These are phyloP conservation scores for Lasiodiplodia citricola DNA, from an alignment of 2,329 filamentous ascomycete genomes.

Conservation along the genomic window DNA sequence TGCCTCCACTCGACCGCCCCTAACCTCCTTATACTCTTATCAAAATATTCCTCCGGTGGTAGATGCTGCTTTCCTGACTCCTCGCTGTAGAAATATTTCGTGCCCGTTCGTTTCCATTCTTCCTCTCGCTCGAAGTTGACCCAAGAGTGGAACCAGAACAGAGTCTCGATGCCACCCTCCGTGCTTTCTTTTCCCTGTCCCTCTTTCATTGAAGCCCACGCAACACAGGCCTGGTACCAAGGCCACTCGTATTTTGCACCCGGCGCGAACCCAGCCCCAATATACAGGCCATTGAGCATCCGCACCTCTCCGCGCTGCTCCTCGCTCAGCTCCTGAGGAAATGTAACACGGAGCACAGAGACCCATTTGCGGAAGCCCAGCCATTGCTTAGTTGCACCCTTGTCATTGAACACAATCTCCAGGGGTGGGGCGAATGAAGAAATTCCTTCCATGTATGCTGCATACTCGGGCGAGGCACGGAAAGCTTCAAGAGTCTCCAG, in stretches of 20 bases:
- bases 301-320: neutral
- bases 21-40: neutral
- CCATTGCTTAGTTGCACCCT: neutral
- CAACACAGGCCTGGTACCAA: neutral
- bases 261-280: neutral
- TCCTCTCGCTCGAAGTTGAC: neutral
- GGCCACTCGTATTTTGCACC: neutral
- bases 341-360: neutral
- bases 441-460: neutral
- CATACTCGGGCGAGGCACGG: neutral
- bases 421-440: neutral
- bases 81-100: no score
- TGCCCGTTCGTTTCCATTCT: neutral
- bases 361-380: neutral
- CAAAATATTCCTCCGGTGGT: neutral
- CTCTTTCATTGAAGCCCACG: neutral
- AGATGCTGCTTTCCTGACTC: neutral
- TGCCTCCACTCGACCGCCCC: neutral
- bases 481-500: neutral
- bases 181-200: no score
- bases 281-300: neutral
- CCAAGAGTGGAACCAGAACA: neutral
- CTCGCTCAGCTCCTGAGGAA: neutral
- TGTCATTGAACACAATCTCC: neutral
- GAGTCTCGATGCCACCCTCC: neutral